Base-by-base conservation (phyloP, 441 rosid genomes). In the Erodium trifolium region DNA sequence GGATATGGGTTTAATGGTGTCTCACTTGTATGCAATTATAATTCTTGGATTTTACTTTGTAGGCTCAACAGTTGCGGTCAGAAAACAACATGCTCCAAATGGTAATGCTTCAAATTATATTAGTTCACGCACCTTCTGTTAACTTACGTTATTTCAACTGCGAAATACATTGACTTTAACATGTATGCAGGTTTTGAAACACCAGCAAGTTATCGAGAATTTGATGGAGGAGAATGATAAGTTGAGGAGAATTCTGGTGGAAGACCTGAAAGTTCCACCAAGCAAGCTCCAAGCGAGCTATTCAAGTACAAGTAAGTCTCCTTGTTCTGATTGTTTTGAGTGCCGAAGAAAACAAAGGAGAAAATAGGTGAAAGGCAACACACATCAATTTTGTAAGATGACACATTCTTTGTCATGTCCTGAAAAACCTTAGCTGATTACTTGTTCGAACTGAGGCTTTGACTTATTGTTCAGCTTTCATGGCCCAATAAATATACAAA, bases 291-390 rank as follows among this genome's bases (percentile, higher is more conserved):
- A 82, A 68, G 70, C 71, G 66, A 74, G 84, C 72, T 72, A 77
- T 70, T 75, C 89, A 10, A 74, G 74, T 69, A 79, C 73, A 72
- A 71, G 65, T 68, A 74, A 67, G 71, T 53, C 84, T 68, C 77
- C 88, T 5, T 87, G 96, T 76, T 70, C 75, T 6, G 86, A 91
- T 74, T 93, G 97, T 79, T 91, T 93, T 17, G 82, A 93, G 67
- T 91, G 96, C 81, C 84, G 95, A 76, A 86, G 99, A 81, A 93
- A 87, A 79, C 95, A 82, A 72, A 86, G 96, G 78, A 88, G 72
- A 76, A 82, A 65, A 71, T 66, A 78, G 79, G 69, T 67, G 23
- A 71, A 68, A 14, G 16, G 39, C 13, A 55, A 57, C 51, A 29
- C 51, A 29, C 67, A 57, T 59, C 27, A 16, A 6, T 73, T 47